Percentiles rank a stretch among this genome's conserved stretches.
These are phyloP conservation scores for Fusarium sp. DNA, from an alignment of 2,329 filamentous ascomycete genomes.

Conservation along the genomic window DNA sequence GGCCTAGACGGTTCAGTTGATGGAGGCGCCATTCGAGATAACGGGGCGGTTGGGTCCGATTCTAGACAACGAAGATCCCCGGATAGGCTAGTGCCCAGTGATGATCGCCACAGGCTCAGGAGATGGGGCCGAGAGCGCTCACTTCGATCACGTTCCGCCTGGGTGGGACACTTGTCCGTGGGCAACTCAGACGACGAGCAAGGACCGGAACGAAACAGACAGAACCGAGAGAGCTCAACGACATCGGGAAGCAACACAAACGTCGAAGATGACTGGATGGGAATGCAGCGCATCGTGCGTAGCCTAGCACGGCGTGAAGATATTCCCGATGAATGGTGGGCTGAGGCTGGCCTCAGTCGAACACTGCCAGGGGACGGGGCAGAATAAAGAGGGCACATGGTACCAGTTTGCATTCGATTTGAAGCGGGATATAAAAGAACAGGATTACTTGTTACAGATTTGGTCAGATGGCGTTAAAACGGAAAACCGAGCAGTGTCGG, in stretches of 20 bases:
- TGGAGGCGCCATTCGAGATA: conserved; percentile 9
- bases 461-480: conserved; percentile 12
- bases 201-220: conserved; percentile 29
- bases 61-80: conserved; percentile 23
- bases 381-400: conserved; percentile 31
- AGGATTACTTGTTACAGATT: neutral
- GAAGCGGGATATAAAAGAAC: neutral
- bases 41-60: conserved; percentile 24
- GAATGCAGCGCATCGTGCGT: conserved; percentile 79
- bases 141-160: conserved; percentile 30
- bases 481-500: conserved; percentile 12
- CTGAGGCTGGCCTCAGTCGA: conserved; percentile 73
- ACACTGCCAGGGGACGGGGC: conserved; percentile 56
- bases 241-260: conserved; percentile 30
- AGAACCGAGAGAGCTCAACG: conserved; percentile 39
- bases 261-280: conserved; percentile 57
- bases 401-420: conserved; percentile 13
- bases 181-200: conserved; percentile 47
- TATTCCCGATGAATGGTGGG: conserved; percentile 87
- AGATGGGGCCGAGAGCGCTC: conserved; percentile 5
- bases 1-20: conserved; percentile 28
- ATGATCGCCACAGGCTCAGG: neutral
- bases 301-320: conserved; percentile 77
- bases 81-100: conserved; percentile 5
- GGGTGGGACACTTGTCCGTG: conserved; percentile 44